Conservation (phyloP, 805 yeast genomes). For the Pichia paraexigua region DNA sequence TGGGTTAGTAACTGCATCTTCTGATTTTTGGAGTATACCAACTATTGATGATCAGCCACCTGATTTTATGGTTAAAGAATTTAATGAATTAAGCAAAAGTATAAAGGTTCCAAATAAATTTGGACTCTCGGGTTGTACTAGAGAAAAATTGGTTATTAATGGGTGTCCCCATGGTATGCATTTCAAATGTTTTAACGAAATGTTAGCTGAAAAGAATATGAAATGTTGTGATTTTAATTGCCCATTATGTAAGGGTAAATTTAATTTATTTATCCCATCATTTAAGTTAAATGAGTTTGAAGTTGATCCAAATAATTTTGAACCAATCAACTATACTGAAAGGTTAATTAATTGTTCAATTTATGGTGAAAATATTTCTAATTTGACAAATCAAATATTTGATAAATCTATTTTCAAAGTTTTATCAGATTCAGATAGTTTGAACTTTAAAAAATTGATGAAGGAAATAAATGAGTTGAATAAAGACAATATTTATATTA, state of each 20-base stretch:
- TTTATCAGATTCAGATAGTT: constrained; percentile 16
- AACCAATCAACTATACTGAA: neutral
- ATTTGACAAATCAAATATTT: constrained; percentile 23
- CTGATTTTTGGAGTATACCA: constrained; percentile 44
- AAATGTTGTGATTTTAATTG: constrained; percentile 30
- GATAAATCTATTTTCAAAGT: constrained; percentile 21
- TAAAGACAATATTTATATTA: neutral
- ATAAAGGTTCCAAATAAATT: constrained; percentile 3
- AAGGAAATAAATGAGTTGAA: constrained; percentile 15
- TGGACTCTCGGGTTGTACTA: constrained; percentile 11
- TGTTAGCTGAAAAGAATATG: constrained; percentile 19
- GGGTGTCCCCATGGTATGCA: constrained; percentile 52
- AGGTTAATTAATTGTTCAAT: neutral
- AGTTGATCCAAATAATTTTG: constrained; percentile 15
- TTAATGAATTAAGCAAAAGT: neutral
- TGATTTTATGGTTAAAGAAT: constrained; percentile 18
- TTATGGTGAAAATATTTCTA: constrained; percentile 25
- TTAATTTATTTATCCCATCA: constrained; percentile 39
- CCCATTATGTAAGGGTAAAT: constrained; percentile 42
- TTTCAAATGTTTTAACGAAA: constrained; percentile 33
- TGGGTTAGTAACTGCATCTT: constrained; percentile 37
- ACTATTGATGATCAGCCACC: constrained; percentile 24
- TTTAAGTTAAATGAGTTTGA: constrained; percentile 25
- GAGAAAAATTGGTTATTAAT: constrained; percentile 28
- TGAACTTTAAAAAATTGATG: constrained; percentile 14